Base-by-base conservation (phyloP, 2,329 filamentous ascomycete genomes). In the Fusarium aywerte region DNA sequence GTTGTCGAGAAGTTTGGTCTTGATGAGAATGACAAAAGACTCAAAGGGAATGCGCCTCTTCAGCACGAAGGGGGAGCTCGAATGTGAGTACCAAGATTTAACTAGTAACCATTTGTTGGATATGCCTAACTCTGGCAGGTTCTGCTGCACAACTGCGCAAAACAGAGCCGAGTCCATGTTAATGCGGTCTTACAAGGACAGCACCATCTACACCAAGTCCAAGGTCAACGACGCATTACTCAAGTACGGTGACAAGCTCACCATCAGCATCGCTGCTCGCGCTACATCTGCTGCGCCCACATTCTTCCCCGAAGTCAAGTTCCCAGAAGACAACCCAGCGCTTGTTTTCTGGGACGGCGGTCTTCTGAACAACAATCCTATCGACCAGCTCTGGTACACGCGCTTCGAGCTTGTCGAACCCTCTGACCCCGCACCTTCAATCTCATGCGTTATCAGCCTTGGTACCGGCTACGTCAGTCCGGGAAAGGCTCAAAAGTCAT, bases 311-410 rank as follows among this genome's bases (percentile, higher is more conserved):
- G 67, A 70, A 21, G 67, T 70, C 0, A 39, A 16, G 1, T 70
- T 69, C 4, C 64, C 53, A 0, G 53, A 65, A 5, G 49, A 45
- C 0, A 67, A 45, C 11, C 52, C 58, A 2, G 49, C 67, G 5
- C 13, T 70, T 3, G 43, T 47, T 0, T 70, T 70, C 6, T 68
- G 64, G 67, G 67, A 70, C 2, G 68, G 67, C 1, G 68, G 67
- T 1, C 67, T 70, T 3, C 51, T 70, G 0, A 70, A 70, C 23
- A 70, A 70, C 10, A 70, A 70, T 27, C 67, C 67, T 0, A 70
- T 70, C 2, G 68, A 68, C 5, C 68, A 70, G 5, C 32, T 70
- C 1, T 70, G 68, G 67, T 70, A 68, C 48, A 44, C 64, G 4
- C 43, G 68, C 20, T 70, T 63, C 13, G 67, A 70, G 40, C 64